phyloP scores from a whole-genome alignment of 768 basidiomycete genomes.

The Kwoniella europaea region DNA sequence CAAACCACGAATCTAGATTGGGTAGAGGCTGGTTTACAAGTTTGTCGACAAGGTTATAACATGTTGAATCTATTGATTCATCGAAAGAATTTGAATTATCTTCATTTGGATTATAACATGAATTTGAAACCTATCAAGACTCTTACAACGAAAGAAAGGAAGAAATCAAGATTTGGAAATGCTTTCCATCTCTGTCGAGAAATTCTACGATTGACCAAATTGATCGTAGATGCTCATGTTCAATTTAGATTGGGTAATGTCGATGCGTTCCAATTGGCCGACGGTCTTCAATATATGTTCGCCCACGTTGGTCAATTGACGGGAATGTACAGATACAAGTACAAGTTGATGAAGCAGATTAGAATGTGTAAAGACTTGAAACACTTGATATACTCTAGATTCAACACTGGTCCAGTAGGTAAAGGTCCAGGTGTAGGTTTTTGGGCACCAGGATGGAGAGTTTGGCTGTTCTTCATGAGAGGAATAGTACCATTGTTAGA shows the following conservation, averaged over 20 bases:
- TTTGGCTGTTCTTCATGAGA: conserved; percentile 99
- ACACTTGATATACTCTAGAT: conserved; percentile 69
- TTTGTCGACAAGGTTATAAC: conserved; percentile 98
- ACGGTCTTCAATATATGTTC: conserved; percentile 97
- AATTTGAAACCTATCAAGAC: conserved; percentile 95
- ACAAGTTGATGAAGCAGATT: conserved; percentile 99
- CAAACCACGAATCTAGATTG: conserved; percentile 97
- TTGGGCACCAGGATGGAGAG: conserved; percentile 99
- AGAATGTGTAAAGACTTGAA: conserved; percentile 99
- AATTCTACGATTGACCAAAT: conserved; percentile 94
- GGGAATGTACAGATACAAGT: conserved; percentile 88
- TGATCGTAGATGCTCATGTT: conserved; percentile 97
- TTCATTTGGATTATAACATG: conserved; percentile 97
- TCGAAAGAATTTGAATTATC: conserved; percentile 76
- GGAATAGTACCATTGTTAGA: conserved; percentile 97
- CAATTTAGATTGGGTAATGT: conserved; percentile 98
- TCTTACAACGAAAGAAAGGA: conserved; percentile 97
- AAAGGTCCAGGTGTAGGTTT: conserved; percentile 99
- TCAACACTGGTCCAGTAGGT: conserved; percentile 99
- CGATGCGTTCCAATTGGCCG: conserved; percentile 98
- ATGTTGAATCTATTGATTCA: conserved; percentile 99
- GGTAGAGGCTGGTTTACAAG: conserved; percentile 98
- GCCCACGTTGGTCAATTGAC: conserved; percentile 96
- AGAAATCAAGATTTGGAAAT: conserved; percentile 99
- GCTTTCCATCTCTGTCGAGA: conserved; percentile 94